A percentile compares a stretch with the other conserved stretches of the same genome.
phyloP scores from a whole-genome alignment of 352 stramenopile species.

The Pythium aristosporum region DNA sequence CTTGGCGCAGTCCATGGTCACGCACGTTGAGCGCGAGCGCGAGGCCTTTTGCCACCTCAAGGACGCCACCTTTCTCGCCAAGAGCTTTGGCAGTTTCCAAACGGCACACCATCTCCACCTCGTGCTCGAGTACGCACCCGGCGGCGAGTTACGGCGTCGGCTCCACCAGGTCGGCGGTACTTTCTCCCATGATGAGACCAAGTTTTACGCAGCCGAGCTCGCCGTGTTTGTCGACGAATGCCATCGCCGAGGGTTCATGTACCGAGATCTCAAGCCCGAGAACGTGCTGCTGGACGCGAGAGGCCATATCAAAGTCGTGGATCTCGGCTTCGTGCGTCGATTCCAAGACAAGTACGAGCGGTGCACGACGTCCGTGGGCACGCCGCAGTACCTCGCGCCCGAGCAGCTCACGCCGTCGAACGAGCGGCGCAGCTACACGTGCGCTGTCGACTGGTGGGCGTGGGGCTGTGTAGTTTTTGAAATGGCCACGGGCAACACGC shows the following conservation, averaged over 20 bases:
- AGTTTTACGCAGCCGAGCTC: slow-evolving; percentile 77
- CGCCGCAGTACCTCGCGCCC: slow-evolving; percentile 67
- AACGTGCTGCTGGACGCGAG: slow-evolving; percentile 84
- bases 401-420: slow-evolving; percentile 69
- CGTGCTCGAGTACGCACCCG: slow-evolving; percentile 64
- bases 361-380: slow-evolving; percentile 58
- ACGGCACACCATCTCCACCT: slow-evolving; percentile 61
- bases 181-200: slow-evolving; percentile 64
- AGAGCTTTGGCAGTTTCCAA: slow-evolving; percentile 68
- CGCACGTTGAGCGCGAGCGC: slow-evolving; percentile 53
- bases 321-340: slow-evolving; percentile 67
- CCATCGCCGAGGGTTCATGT: slow-evolving; percentile 65
- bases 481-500: slow-evolving; percentile 64
- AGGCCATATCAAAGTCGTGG: slow-evolving; percentile 67
- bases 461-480: slow-evolving; percentile 83
- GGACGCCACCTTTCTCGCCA: slow-evolving; percentile 46
- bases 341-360: slow-evolving; percentile 37
- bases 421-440: slow-evolving; percentile 63
- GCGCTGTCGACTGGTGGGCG: slow-evolving; percentile 84
- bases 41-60: slow-evolving; percentile 45
- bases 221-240: slow-evolving; percentile 56
- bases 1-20: slow-evolving; percentile 54
- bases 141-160: slow-evolving; percentile 64
- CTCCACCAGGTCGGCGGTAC: slow-evolving; percentile 47
- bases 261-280: slow-evolving; percentile 89